Evolutionary conservation across 139 green algal species (phyloP).

Genomic region (Tetraselmis striata): DNA sequence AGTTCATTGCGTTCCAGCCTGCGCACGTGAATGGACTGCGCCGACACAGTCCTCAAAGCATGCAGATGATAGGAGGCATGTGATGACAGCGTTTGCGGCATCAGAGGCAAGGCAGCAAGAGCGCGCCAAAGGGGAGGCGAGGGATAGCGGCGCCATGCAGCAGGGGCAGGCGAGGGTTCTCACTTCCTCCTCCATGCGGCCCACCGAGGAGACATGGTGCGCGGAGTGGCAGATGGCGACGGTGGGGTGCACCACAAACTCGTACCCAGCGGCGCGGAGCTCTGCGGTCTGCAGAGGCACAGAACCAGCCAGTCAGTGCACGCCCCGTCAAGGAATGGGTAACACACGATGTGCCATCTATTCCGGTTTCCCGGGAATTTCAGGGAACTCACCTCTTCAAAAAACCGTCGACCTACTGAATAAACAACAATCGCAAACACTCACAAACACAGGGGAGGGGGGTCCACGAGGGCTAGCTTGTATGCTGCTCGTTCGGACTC

Average conservation of each 20-base stretch:
- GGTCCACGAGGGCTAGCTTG: neutral
- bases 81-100: no score
- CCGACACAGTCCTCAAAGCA: no score
- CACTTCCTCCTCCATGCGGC: no score
- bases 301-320: neutral
- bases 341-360: no score
- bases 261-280: neutral
- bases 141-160: no score
- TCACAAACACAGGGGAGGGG: neutral
- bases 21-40: no score
- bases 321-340: neutral
- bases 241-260: neutral
- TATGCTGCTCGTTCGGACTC: neutral
- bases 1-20: neutral
- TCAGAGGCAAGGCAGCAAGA: neutral
- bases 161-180: neutral
- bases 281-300: neutral
- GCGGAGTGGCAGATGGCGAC: neutral
- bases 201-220: neutral
- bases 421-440: no score
- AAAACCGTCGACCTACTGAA: no score
- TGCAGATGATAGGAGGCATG: no score
- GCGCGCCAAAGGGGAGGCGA: neutral
- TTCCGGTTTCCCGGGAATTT: no score
- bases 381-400: no score